Percentiles rank a stretch among this genome's conserved stretches.
These are phyloP conservation scores for Trichothecium roseum DNA, from an alignment of 2,329 filamentous ascomycete species.

Conservation along the genomic window DNA sequence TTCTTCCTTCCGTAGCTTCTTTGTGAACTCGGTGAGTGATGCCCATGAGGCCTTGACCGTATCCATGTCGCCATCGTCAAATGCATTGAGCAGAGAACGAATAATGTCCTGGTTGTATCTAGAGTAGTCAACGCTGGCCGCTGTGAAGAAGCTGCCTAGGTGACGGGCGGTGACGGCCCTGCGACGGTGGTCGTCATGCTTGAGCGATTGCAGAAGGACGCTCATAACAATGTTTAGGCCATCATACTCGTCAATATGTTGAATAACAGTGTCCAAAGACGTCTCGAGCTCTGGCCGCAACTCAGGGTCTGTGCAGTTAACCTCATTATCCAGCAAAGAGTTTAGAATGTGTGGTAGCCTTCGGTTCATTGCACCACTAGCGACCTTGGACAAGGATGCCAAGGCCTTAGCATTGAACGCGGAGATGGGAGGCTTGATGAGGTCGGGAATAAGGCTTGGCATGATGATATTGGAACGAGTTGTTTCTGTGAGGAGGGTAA, in stretches of 20 bases:
- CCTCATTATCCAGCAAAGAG: conserved; percentile 85
- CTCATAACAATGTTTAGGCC: conserved; percentile 95
- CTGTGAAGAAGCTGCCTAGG: conserved; percentile 75
- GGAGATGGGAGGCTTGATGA: conserved; percentile 82
- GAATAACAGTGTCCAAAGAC: conserved; percentile 80
- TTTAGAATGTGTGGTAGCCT: conserved; percentile 85
- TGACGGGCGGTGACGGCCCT: conserved; percentile 70
- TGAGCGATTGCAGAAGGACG: conserved; percentile 75
- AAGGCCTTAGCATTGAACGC: conserved; percentile 91
- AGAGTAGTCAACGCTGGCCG: conserved; percentile 78
- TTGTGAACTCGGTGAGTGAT: conserved; percentile 78
- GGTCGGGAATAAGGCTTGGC: conserved; percentile 87
- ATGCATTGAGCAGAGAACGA: conserved; percentile 78
- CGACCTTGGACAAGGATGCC: conserved; percentile 86
- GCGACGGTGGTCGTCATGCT: conserved; percentile 84
- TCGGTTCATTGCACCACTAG: conserved; percentile 81
- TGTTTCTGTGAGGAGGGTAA: conserved; percentile 88
- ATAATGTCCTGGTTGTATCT: conserved; percentile 95
- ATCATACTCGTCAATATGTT: conserved; percentile 92
- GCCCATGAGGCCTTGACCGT: conserved; percentile 88
- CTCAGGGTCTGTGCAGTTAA: conserved; percentile 63
- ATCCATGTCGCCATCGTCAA: conserved; percentile 72
- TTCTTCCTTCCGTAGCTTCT: conserved; percentile 86
- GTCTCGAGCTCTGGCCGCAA: conserved; percentile 63
- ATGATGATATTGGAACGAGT: conserved; percentile 93